Evolutionary conservation across 2,329 filamentous ascomycete species (phyloP).

Genomic region (Aspergillus tamarii): DNA sequence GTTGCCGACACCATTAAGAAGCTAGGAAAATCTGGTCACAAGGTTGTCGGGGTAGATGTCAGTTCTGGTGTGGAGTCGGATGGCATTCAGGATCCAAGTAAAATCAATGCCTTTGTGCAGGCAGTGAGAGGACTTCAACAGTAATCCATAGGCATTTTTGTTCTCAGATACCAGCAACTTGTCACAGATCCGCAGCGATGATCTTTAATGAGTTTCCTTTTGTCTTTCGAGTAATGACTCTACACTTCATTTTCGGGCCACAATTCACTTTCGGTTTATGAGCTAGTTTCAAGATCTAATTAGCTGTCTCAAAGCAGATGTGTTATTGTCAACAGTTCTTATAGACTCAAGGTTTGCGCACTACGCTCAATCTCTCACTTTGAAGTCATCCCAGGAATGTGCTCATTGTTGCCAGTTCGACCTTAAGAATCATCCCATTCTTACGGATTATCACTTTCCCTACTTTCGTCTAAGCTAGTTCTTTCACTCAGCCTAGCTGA

Average conservation of each 20-base stretch:
- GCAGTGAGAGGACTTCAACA: slow-evolving; percentile 63
- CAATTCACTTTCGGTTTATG: slow-evolving; percentile 8
- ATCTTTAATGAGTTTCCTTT: slow-evolving; percentile 7
- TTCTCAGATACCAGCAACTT: background rate
- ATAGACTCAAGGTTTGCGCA: background rate
- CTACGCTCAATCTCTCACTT: background rate
- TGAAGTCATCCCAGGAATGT: background rate
- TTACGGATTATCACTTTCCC: background rate
- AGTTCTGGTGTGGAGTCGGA: slow-evolving; percentile 90
- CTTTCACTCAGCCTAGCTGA: background rate
- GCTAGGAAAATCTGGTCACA: slow-evolving; percentile 62
- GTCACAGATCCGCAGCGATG: slow-evolving; percentile 11
- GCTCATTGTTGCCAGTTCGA: background rate
- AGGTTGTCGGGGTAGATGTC: slow-evolving; percentile 84
- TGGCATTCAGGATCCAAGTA: slow-evolving; percentile 77
- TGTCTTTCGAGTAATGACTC: background rate
- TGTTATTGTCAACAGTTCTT: background rate
- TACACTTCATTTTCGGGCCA: slow-evolving; percentile 8
- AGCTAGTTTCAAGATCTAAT: background rate
- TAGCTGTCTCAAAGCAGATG: background rate
- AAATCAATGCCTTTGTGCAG: slow-evolving; percentile 79
- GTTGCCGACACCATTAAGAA: slow-evolving; percentile 67
- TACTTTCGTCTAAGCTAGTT: background rate
- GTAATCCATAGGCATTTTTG: slow-evolving; percentile 20
- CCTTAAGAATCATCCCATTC: background rate